These are phyloP conservation scores for Misopates orontium DNA, from an alignment of 257 asterid species.

Conservation along the genomic window DNA sequence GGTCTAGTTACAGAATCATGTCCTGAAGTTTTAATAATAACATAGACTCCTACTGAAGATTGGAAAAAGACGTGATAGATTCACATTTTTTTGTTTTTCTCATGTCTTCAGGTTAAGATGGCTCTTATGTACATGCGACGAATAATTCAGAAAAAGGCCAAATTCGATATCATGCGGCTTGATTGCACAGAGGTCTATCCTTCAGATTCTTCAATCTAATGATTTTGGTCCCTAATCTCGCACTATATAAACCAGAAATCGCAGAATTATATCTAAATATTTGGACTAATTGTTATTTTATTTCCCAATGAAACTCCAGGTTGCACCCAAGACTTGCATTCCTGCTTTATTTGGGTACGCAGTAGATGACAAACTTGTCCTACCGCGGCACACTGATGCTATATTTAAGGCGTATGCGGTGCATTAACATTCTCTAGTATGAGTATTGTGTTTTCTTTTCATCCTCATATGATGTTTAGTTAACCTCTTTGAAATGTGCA, in stretches of 20 bases:
- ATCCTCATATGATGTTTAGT: constrained; percentile 1
- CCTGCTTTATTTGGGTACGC: constrained; percentile 98
- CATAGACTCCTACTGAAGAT: too few relatives aligned
- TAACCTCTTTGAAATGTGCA: constrained; percentile 39
- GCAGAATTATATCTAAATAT: neutral
- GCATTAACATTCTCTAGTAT: constrained; percentile 21
- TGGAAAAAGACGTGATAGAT: neutral
- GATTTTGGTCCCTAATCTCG: constrained; percentile 23
- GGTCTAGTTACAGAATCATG: too few relatives aligned
- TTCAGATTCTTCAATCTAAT: constrained; percentile 19
- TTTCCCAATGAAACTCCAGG: constrained; percentile 48
- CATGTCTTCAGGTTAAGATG: constrained; percentile 67
- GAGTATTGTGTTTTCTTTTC: neutral
- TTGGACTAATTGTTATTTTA: constrained; percentile 25
- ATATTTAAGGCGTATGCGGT: constrained; percentile 83
- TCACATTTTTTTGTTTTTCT: constrained; percentile 21
- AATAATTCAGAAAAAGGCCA: constrained; percentile 85
- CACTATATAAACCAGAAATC: neutral
- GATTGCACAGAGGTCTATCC: constrained; percentile 69
- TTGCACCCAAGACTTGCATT: constrained; percentile 80
- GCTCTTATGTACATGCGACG: constrained; percentile 95
- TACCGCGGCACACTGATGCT: constrained; percentile 78
- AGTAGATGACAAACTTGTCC: constrained; percentile 84
- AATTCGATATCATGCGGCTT: constrained; percentile 83
- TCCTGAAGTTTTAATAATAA: too few relatives aligned